These are phyloP conservation scores for Sextonia rubra DNA, from an alignment of 164 flowering plant genomes.

Conservation along the genomic window DNA sequence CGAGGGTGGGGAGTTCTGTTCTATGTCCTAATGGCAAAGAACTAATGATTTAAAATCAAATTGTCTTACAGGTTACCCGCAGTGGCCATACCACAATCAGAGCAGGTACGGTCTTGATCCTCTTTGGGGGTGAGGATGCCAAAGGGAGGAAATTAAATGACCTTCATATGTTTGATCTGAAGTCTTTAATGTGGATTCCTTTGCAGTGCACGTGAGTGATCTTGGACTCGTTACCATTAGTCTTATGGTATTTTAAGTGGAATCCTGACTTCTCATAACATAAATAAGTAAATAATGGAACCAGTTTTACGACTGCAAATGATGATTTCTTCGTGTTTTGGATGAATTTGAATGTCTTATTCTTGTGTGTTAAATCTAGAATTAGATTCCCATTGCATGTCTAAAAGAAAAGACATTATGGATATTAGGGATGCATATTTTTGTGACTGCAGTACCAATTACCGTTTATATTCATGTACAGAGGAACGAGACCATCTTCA, in stretches of 20 bases:
- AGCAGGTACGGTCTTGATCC: constrained; percentile 74
- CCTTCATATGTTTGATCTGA: constrained; percentile 97
- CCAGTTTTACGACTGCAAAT: background rate
- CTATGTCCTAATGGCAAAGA: background rate
- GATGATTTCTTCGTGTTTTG: background rate
- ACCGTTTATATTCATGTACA: constrained; percentile 20
- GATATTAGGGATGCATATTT: no score
- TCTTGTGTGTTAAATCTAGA: no score
- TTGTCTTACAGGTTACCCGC: constrained; percentile 64
- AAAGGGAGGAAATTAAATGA: constrained; percentile 88
- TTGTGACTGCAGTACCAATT: background rate
- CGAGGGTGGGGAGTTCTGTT: background rate
- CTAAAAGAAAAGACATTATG: no score
- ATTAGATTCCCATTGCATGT: no score
- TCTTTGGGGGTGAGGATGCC: constrained; percentile 94
- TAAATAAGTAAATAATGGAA: background rate
- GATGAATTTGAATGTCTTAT: no score
- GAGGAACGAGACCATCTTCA: constrained; percentile 91
- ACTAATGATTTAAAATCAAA: background rate
- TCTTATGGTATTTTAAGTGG: background rate
- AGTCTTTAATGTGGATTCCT: constrained; percentile 94
- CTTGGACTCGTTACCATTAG: background rate
- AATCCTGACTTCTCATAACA: background rate
- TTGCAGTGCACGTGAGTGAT: constrained; percentile 88
- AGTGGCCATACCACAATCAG: constrained; percentile 84